A percentile compares a stretch with the other conserved stretches of the same genome.
Evolutionary conservation across 441 rosid genomes (phyloP).

Genomic region (Flueggea neowawraea): DNA sequence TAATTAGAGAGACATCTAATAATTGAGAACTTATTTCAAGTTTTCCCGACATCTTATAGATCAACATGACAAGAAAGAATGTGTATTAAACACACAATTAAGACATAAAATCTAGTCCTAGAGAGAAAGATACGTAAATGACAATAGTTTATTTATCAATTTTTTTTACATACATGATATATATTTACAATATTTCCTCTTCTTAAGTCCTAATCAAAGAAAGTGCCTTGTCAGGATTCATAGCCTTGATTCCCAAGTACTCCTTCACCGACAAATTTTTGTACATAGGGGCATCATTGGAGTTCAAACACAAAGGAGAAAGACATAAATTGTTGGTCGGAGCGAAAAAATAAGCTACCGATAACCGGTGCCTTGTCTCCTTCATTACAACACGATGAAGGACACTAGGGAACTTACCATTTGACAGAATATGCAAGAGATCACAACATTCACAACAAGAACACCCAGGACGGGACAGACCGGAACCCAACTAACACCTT

Average conservation of each 20-base stretch:
- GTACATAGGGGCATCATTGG: constrained; percentile 18
- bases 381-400: constrained; percentile 77
- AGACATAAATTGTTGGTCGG: constrained; percentile 37
- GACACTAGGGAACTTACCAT: constrained; percentile 53
- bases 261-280: constrained; percentile 35
- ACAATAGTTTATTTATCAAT: too few relatives aligned
- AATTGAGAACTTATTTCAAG: too few relatives aligned
- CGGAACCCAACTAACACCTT: constrained; percentile 59
- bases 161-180: too few relatives aligned
- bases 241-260: constrained; percentile 33
- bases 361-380: constrained; percentile 43
- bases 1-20: too few relatives aligned
- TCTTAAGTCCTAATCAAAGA: constrained; percentile 27
- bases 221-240: constrained; percentile 33
- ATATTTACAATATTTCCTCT: neutral
- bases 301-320: constrained; percentile 18
- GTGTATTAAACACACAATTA: too few relatives aligned
- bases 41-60: too few relatives aligned
- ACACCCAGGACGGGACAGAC: constrained; percentile 56
- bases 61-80: too few relatives aligned
- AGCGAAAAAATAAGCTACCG: constrained; percentile 58
- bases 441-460: constrained; percentile 73
- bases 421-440: constrained; percentile 66
- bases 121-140: too few relatives aligned
- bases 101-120: too few relatives aligned